Percentiles rank a stretch among this genome's conserved stretches.
Conservation (phyloP, 2,329 filamentous ascomycete species). For the Bipolaris gigantea region DNA sequence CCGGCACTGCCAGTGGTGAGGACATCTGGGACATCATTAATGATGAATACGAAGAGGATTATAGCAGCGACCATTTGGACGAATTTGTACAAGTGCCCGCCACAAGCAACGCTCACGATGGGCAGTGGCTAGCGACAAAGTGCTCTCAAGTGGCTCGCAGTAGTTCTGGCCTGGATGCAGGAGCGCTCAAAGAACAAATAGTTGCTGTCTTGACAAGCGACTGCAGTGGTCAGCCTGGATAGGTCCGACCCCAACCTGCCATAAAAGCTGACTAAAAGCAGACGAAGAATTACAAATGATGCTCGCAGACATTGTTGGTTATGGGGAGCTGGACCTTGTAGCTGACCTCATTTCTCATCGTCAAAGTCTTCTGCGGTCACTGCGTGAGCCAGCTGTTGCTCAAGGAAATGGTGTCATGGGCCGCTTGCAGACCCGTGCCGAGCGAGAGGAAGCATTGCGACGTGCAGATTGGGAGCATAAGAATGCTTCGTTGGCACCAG, state of each 20-base stretch:
- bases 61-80: constrained; percentile 67
- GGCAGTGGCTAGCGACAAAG: constrained; percentile 70
- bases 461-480: constrained; percentile 84
- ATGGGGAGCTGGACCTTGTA: constrained; percentile 89
- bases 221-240: constrained; percentile 46
- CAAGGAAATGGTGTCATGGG: constrained; percentile 53
- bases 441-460: constrained; percentile 77
- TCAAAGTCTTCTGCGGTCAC: constrained; percentile 58
- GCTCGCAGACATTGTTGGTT: constrained; percentile 87
- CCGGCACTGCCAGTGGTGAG: constrained; percentile 65
- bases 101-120: constrained; percentile 52
- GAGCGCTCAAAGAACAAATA: constrained; percentile 77
- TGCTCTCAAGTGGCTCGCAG: constrained; percentile 67
- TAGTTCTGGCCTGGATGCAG: constrained; percentile 67
- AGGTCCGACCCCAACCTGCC: not conserved
- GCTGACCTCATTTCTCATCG: constrained; percentile 85
- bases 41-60: constrained; percentile 66
- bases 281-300: constrained; percentile 91
- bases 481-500: constrained; percentile 68
- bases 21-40: constrained; percentile 94
- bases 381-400: constrained; percentile 31
- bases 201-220: constrained; percentile 71
- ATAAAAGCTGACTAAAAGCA: constrained; percentile 1
- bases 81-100: constrained; percentile 48
- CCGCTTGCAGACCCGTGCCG: constrained; percentile 70